Evolutionary conservation across 345 rosid species (phyloP).

Genomic region (Pistacia integerrima): DNA sequence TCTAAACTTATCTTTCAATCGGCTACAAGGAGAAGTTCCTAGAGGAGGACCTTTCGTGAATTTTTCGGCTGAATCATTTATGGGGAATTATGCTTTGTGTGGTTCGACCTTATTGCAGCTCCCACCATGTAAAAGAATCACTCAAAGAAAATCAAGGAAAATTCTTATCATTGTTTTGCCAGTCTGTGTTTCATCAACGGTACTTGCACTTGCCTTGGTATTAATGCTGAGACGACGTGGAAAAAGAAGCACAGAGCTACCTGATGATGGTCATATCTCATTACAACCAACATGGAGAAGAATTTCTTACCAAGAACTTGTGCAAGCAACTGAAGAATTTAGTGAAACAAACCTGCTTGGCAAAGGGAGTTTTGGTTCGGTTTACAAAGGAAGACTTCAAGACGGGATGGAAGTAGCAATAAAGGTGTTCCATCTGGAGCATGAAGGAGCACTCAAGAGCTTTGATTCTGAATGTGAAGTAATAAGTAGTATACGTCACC

Average conservation of each 20-base stretch:
- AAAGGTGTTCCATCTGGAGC: conserved; percentile 15
- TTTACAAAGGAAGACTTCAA: conserved; percentile 15
- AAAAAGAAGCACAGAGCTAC: not conserved
- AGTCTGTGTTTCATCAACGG: not conserved
- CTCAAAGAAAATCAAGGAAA: not conserved
- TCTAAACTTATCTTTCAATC: conserved; percentile 28
- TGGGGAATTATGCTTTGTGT: conserved; percentile 18
- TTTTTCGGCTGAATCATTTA: conserved; percentile 21
- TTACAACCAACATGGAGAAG: not conserved
- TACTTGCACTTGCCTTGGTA: not conserved
- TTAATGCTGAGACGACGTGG: not conserved
- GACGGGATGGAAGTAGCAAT: conserved; percentile 14
- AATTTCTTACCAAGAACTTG: not conserved
- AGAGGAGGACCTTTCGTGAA: conserved; percentile 22
- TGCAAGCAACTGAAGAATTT: conserved; percentile 3
- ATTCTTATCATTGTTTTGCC: not conserved
- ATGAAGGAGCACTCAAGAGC: conserved; percentile 17
- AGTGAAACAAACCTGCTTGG: not conserved
- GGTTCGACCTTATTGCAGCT: conserved; percentile 10
- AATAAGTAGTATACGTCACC: conserved; percentile 19
- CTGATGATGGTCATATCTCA: not conserved
- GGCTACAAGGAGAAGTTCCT: conserved; percentile 27
- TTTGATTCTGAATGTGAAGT: conserved; percentile 25
- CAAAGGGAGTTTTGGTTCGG: conserved; percentile 21
- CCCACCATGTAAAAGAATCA: conserved; percentile 8